phyloP scores from a whole-genome alignment of 2,329 filamentous ascomycete species.

The Fusarium ambrosium region DNA sequence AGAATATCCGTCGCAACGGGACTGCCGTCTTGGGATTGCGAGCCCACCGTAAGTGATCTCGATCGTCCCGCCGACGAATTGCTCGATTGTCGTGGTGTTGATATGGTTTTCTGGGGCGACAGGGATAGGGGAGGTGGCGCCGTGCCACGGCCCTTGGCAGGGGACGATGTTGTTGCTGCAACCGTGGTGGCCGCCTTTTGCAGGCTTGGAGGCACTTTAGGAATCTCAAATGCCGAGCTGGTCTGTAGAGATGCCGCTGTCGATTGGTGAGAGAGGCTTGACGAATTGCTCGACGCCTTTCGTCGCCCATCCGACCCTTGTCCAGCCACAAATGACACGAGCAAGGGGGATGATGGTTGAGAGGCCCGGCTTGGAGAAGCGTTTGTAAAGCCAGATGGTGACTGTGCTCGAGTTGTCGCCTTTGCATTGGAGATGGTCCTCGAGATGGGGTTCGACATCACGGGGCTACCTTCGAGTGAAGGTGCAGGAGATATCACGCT shows the following conservation, averaged over 20 bases:
- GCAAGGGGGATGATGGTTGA: constrained; percentile 77
- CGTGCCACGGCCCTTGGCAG: constrained; percentile 67
- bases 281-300: constrained; percentile 93
- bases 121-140: constrained; percentile 65
- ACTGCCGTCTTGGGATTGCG: constrained; percentile 94
- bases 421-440: constrained; percentile 87
- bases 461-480: constrained; percentile 86
- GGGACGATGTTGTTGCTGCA: constrained; percentile 60
- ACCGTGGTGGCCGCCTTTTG: constrained; percentile 72
- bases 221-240: constrained; percentile 78
- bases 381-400: constrained; percentile 85
- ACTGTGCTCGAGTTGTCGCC: constrained; percentile 81
- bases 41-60: constrained; percentile 92
- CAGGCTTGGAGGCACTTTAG: constrained; percentile 70
- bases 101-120: constrained; percentile 74
- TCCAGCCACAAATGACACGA: constrained; percentile 95
- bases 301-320: constrained; percentile 82
- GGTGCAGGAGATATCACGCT: constrained; percentile 72
- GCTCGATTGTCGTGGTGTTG: constrained; percentile 72
- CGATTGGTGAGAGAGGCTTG: constrained; percentile 84
- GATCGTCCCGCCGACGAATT: constrained; percentile 77
- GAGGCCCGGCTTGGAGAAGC: constrained; percentile 89
- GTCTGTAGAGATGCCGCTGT: constrained; percentile 72
- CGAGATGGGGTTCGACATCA: constrained; percentile 84
- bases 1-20: constrained; percentile 77